A percentile compares a stretch with the other conserved stretches of the same genome.
Conservation (phyloP, 1,139 yeast genomes). For the Saccharomyces hybrid region DNA sequence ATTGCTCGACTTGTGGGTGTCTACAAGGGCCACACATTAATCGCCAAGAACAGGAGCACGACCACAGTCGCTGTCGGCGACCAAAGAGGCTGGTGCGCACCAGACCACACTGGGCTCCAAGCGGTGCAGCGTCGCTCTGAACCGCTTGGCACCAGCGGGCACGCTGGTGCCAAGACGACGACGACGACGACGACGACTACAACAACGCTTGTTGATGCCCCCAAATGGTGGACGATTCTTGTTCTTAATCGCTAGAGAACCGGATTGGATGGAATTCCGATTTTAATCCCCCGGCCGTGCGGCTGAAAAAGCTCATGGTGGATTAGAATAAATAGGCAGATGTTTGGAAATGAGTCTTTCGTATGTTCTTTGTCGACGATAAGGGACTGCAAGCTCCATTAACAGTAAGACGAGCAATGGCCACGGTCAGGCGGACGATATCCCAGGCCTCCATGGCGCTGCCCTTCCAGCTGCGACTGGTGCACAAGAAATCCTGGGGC, state of each 20-base stretch:
- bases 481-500: constrained; percentile 30
- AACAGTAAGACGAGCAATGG: not conserved
- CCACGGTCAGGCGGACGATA: not conserved
- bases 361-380: too few species aligned
- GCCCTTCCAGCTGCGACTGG: not conserved
- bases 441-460: not conserved
- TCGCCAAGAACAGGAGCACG: too few species aligned
- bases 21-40: not conserved
- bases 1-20: not conserved
- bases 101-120: too few species aligned
- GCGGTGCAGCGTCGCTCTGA: too few species aligned
- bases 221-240: not conserved
- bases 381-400: not conserved
- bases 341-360: not conserved
- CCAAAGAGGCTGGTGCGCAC: too few species aligned
- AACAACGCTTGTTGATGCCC: not conserved
- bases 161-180: too few species aligned
- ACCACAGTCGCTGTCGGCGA: too few species aligned
- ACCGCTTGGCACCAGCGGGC: too few species aligned
- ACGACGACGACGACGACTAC: too few species aligned
- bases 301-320: not conserved
- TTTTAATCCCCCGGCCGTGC: not conserved
- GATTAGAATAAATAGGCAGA: not conserved
- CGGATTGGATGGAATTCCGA: not conserved
- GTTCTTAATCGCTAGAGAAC: not conserved